These are phyloP conservation scores for Hyphopichia khmerensis DNA, from an alignment of 1,139 yeast species.

Conservation along the genomic window DNA sequence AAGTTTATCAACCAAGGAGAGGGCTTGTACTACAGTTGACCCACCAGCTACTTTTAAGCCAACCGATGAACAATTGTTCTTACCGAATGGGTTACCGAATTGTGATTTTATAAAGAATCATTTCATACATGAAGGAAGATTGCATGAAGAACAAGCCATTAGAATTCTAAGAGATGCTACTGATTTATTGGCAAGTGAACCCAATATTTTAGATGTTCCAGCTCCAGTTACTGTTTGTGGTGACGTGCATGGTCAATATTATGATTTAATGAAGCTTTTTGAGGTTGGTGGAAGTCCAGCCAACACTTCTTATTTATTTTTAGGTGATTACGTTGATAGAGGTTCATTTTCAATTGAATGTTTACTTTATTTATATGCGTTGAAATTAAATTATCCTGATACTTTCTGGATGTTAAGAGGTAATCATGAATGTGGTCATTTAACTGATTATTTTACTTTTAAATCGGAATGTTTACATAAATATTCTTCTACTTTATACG, in stretches of 20 bases:
- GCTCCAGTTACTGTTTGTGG: slow-evolving; percentile 98
- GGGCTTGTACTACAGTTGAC: slow-evolving; percentile 63
- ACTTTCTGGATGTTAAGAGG: slow-evolving; percentile 87
- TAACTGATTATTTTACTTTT: slow-evolving; percentile 92
- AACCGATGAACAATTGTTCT: slow-evolving; percentile 65
- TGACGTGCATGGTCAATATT: slow-evolving; percentile 94
- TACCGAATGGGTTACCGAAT: slow-evolving; percentile 66
- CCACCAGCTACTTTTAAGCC: slow-evolving; percentile 74
- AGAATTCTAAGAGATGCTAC: slow-evolving; percentile 71
- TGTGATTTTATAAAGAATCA: slow-evolving; percentile 71
- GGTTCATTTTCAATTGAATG: slow-evolving; percentile 93
- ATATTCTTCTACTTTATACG: slow-evolving; percentile 67
- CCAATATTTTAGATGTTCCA: slow-evolving; percentile 75
- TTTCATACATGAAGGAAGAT: slow-evolving; percentile 77
- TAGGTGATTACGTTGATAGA: slow-evolving; percentile 96
- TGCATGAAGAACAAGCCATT: slow-evolving; percentile 70
- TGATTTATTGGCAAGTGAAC: slow-evolving; percentile 63
- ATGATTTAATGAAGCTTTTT: slow-evolving; percentile 84
- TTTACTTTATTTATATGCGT: slow-evolving; percentile 72
- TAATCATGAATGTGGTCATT: slow-evolving; percentile 92
- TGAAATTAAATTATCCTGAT: slow-evolving; percentile 75
- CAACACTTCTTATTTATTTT: slow-evolving; percentile 71
- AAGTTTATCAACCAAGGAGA: slow-evolving; percentile 59
- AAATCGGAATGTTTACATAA: slow-evolving; percentile 89
- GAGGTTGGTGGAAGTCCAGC: slow-evolving; percentile 94